Evolutionary conservation across 257 asterid genomes (phyloP).

Genomic region (Primulina eburnea): DNA sequence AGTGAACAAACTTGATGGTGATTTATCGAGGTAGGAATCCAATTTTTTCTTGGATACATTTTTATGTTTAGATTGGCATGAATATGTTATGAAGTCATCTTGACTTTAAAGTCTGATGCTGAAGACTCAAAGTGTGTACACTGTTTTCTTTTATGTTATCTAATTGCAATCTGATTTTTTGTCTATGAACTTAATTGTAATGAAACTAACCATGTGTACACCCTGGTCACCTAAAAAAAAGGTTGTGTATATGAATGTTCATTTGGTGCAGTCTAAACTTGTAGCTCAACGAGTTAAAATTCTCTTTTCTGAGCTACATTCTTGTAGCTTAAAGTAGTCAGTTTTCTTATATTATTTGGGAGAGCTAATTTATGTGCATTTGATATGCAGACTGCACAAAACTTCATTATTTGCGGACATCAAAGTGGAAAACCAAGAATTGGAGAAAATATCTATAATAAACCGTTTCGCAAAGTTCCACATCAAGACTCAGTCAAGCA

Average conservation of each 20-base stretch:
- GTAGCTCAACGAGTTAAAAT: not conserved
- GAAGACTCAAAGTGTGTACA: not conserved
- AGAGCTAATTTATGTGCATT: slow-evolving; percentile 16
- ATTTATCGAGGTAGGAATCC: slow-evolving; percentile 45
- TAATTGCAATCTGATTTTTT: too few relatives aligned
- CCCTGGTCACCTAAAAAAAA: not conserved
- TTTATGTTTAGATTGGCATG: not conserved
- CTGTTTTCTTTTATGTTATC: not conserved
- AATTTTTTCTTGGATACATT: not conserved
- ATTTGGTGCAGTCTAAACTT: not conserved
- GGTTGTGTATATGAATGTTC: not conserved
- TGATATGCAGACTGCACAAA: slow-evolving; percentile 64
- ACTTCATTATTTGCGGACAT: slow-evolving; percentile 44
- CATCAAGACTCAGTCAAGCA: slow-evolving; percentile 37
- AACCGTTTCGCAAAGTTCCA: slow-evolving; percentile 77
- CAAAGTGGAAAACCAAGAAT: slow-evolving; percentile 55
- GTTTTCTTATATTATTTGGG: not conserved
- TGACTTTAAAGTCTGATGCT: not conserved
- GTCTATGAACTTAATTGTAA: not conserved
- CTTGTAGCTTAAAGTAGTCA: not conserved
- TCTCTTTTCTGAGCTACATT: not conserved
- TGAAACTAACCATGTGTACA: not conserved
- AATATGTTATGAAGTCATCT: slow-evolving; percentile 3
- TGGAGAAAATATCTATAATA: slow-evolving; percentile 60
- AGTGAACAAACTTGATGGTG: slow-evolving; percentile 52